Conservation (phyloP, 306 rosid genomes). For the Quercus engelmannii region DNA sequence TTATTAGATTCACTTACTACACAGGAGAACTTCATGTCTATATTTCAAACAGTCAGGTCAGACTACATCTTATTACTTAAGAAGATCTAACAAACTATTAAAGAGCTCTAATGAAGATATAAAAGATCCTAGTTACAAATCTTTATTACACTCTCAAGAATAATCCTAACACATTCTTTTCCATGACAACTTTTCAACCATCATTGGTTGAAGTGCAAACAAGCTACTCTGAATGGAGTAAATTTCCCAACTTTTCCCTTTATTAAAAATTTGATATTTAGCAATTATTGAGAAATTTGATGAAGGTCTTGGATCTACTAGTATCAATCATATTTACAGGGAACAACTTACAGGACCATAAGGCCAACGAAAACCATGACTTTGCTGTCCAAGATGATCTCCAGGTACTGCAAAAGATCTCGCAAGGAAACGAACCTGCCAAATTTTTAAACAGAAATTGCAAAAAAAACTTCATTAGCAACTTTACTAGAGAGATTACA, state of each 20-base stretch:
- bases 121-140: not conserved
- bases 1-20: not conserved
- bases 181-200: not conserved
- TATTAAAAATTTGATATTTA: not conserved
- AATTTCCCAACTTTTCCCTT: not conserved
- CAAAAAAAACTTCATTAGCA: conserved; percentile 1
- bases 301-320: not conserved
- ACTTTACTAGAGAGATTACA: conserved; percentile 10
- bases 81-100: not conserved
- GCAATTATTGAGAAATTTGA: not conserved
- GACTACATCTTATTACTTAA: not conserved
- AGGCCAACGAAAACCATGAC: conserved; percentile 97
- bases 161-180: not conserved
- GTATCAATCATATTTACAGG: not conserved
- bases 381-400: conserved; percentile 94
- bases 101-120: not conserved
- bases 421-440: conserved; percentile 93
- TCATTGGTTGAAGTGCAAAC: not conserved
- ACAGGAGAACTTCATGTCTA: not conserved
- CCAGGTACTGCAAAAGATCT: conserved; percentile 92
- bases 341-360: conserved; percentile 83
- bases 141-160: not conserved
- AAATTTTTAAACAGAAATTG: conserved; percentile 8
- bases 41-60: conserved; percentile 2
- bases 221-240: not conserved